A percentile compares a stretch with the other conserved stretches of the same genome.
These are phyloP conservation scores for Hansenula sp. DNA, from an alignment of 1,139 yeast genomes.

Conservation along the genomic window DNA sequence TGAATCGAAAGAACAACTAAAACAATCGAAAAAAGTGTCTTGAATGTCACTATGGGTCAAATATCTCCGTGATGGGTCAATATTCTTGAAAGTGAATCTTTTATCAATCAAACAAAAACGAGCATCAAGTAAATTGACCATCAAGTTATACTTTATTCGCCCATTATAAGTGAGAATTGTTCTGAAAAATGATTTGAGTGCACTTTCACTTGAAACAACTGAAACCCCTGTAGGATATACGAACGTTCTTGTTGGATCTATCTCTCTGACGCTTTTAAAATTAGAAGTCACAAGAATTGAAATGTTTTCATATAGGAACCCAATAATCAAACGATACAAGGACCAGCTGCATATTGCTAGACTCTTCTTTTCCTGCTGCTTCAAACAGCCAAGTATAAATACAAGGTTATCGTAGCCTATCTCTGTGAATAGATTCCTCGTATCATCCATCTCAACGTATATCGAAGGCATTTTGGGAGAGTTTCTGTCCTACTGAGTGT, in stretches of 20 bases:
- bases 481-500: too few species aligned
- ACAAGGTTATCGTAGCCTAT: background rate
- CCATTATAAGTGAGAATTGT: background rate
- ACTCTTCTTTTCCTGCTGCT: background rate
- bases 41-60: background rate
- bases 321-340: background rate
- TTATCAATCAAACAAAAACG: background rate
- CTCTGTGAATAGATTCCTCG: background rate
- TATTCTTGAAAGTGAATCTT: too few species aligned
- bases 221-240: background rate
- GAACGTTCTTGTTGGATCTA: background rate
- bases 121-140: background rate
- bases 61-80: background rate
- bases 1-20: background rate
- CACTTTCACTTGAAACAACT: background rate
- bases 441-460: background rate
- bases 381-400: background rate
- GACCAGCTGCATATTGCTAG: background rate
- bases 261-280: background rate
- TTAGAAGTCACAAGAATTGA: background rate
- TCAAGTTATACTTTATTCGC: too few species aligned
- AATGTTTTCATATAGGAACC: background rate
- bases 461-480: background rate
- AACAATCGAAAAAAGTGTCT: background rate
- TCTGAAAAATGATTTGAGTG: conserved; percentile 4